Conservation (phyloP, 1,139 yeast genomes). For the Candida smagusa region DNA sequence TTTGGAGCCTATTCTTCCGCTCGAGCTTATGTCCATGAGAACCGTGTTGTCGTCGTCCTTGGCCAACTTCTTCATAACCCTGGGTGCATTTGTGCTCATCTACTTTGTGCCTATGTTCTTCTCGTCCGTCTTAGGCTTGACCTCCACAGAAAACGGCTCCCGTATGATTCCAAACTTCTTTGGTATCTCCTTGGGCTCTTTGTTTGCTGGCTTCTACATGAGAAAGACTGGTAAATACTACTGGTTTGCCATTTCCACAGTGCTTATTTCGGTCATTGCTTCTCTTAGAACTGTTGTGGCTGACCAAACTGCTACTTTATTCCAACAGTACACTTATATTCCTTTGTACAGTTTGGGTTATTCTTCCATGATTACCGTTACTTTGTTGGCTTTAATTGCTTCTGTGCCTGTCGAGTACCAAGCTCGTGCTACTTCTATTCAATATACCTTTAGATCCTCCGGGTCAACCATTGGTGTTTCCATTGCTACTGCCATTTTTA, state of each 20-base stretch:
- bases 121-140: conserved; percentile 52
- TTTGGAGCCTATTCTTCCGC: conserved; percentile 66
- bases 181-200: conserved; percentile 65
- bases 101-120: conserved; percentile 67
- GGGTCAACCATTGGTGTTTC: conserved; percentile 26
- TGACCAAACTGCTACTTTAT: conserved; percentile 39
- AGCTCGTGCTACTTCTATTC: conserved; percentile 25
- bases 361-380: conserved; percentile 21
- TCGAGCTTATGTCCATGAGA: conserved; percentile 50
- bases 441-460: conserved; percentile 24
- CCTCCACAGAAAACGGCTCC: conserved; percentile 60
- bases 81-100: conserved; percentile 51
- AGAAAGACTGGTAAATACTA: conserved; percentile 66
- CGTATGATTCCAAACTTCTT: conserved; percentile 64
- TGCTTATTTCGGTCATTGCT: conserved; percentile 48
- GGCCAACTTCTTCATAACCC: conserved; percentile 64
- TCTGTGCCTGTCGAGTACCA: conserved; percentile 22
- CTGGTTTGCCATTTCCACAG: conserved; percentile 42
- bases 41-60: conserved; percentile 64
- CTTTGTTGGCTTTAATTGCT: conserved; percentile 22
- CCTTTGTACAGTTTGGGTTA: conserved; percentile 21
- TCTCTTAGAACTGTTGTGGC: conserved; percentile 34
- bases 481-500: conserved; percentile 22
- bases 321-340: conserved; percentile 18
- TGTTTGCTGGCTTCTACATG: conserved; percentile 70